A percentile compares a stretch with the other conserved stretches of the same genome.
phyloP scores from a whole-genome alignment of 768 basidiomycete species.

The Floccularia luteovirens region DNA sequence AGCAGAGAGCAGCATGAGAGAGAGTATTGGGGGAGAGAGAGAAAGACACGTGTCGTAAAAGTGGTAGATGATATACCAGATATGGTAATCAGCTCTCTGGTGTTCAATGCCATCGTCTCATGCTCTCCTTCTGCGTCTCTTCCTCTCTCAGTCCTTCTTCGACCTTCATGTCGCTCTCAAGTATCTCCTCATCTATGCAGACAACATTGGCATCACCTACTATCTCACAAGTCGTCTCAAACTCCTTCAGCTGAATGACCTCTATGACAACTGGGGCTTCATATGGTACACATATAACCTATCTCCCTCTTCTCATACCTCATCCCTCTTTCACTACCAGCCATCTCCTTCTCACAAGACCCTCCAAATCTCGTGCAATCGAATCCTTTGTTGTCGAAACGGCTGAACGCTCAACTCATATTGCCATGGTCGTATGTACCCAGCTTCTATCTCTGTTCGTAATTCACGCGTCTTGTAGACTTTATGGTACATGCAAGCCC shows the following conservation, averaged over 20 bases:
- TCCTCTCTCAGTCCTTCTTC: slow-evolving; percentile 89
- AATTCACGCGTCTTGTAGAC: slow-evolving; percentile 43
- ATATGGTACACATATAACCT: slow-evolving; percentile 50
- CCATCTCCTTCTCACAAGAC: slow-evolving; percentile 90
- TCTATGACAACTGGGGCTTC: slow-evolving; percentile 86
- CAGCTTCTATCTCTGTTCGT: slow-evolving; percentile 9
- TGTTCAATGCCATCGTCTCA: too few species aligned
- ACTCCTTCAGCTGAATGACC: slow-evolving; percentile 58
- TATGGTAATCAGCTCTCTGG: too few species aligned
- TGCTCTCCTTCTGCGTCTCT: slow-evolving; percentile 85
- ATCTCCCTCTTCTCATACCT: slow-evolving; percentile 9
- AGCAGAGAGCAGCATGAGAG: slow-evolving; percentile 19
- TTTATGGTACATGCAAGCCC: slow-evolving; percentile 98
- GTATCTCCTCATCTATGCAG: slow-evolving; percentile 74
- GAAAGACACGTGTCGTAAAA: slow-evolving; percentile 10
- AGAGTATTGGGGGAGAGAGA: slow-evolving; percentile 12
- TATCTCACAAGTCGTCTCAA: slow-evolving; percentile 75
- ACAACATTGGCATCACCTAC: slow-evolving; percentile 89
- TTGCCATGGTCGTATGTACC: slow-evolving; percentile 85
- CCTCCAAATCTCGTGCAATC: slow-evolving; percentile 85
- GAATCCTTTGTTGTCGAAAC: slow-evolving; percentile 91
- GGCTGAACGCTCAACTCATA: slow-evolving; percentile 86
- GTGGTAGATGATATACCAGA: slow-evolving; percentile 6
- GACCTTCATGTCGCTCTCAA: slow-evolving; percentile 89
- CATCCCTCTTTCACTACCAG: slow-evolving; percentile 30